Evolutionary conservation across 2,329 filamentous ascomycete genomes (phyloP).

Genomic region (Cytospora mali): DNA sequence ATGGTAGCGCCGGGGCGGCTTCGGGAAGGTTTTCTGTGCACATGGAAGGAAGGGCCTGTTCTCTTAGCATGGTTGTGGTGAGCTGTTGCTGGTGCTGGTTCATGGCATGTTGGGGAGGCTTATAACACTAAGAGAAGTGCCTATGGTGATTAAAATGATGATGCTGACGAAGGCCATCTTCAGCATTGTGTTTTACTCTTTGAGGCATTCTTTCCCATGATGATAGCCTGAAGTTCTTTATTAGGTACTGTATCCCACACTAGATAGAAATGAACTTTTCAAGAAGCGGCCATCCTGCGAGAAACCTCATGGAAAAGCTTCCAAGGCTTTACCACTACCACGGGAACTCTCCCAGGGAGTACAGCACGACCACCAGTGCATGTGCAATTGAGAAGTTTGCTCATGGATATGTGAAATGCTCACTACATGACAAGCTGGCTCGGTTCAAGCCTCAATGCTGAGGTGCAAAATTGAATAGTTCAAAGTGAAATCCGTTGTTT

Average conservation of each 20-base stretch:
- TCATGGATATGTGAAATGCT: too few relatives aligned
- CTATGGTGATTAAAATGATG: background rate
- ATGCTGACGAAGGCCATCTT: background rate
- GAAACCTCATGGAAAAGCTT: too few relatives aligned
- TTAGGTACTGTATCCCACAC: background rate
- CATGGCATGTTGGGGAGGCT: constrained; percentile 1
- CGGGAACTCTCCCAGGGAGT: too few relatives aligned
- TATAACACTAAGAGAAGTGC: background rate
- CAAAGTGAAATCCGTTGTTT: background rate
- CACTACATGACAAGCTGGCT: too few relatives aligned
- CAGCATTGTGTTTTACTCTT: background rate
- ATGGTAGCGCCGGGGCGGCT: background rate
- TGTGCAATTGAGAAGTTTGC: too few relatives aligned
- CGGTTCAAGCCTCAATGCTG: too few relatives aligned
- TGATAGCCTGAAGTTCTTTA: background rate
- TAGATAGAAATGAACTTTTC: background rate
- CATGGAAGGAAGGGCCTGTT: constrained; percentile 7
- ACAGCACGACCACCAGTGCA: too few relatives aligned
- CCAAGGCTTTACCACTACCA: too few relatives aligned
- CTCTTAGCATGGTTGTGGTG: background rate
- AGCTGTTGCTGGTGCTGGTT: background rate
- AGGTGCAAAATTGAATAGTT: background rate
- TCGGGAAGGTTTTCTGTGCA: constrained; percentile 6
- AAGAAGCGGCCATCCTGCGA: too few relatives aligned
- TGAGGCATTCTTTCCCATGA: constrained; percentile 9